Base-by-base conservation (phyloP, 345 rosid genomes). In the Citrus australasica region DNA sequence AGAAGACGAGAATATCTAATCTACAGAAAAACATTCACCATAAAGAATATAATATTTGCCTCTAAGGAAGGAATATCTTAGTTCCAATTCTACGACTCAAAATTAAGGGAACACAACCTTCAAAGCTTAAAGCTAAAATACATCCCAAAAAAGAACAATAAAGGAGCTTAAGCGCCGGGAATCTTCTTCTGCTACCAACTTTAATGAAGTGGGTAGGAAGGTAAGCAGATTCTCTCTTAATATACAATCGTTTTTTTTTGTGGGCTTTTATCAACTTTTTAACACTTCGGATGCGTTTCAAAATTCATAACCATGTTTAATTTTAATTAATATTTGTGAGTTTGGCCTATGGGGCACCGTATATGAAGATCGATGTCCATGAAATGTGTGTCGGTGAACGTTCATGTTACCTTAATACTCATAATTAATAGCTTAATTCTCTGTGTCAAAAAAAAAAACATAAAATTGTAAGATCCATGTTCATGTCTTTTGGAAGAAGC, bases 71-170 rank as follows among this genome's bases (percentile, higher is more conserved):
- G 97, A 92, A 92, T 90, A 90, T 90, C 93, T 90, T 79, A 88
- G 85, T 88, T 90, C 92, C 85, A 90, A 89, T 88, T 88, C 92
- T 88, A 88, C 91, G 94, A 88, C 93, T 88, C 92, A 84, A 84
- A 88, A 85, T 90, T 83, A 90, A 89, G 87, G 88, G 89, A 88
- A 79, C 81, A 78, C 82, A 78, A 83, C 86, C 83, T 82, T 83
- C 87, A 84, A 83, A 81, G 86, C 83, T 87, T 84, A 88, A 89
- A 89, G 82, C 25, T 51, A 51, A 82, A 84, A 82, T 62, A 78
- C 79, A 35, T 76, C 61, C 72, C 78, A 55, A 32, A 78, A 88
- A 88, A 84, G 86, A 83, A 82, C 83, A 82, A 80, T 84, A 85
- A 84, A 88, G 90, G 76, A 80, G 51, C 53, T 80, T 79, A 80